phyloP scores from a whole-genome alignment of 2,329 filamentous ascomycete species.

The Endothia cerciana region DNA sequence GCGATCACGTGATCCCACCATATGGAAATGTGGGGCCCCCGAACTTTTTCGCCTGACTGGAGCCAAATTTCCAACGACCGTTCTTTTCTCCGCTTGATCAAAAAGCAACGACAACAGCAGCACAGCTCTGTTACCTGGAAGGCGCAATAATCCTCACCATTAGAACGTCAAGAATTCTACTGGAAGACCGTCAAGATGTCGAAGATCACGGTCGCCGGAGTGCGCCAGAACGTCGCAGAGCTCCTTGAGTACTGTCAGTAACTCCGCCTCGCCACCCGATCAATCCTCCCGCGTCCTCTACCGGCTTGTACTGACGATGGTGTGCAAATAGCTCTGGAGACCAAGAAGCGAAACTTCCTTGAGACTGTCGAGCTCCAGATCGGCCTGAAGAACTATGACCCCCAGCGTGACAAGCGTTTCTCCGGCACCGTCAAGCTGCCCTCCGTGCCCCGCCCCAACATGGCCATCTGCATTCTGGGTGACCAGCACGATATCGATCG shows the following conservation, averaged over 20 bases:
- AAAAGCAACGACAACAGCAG: conserved; percentile 31
- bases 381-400: conserved; percentile 79
- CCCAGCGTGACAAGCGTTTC: conserved; percentile 99
- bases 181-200: conserved; percentile 91
- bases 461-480: conserved; percentile 79
- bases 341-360: conserved; percentile 98
- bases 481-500: conserved; percentile 97
- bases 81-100: conserved; percentile 30
- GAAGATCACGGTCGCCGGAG: conserved; percentile 72
- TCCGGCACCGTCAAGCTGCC: conserved; percentile 97
- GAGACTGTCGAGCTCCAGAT: conserved; percentile 68
- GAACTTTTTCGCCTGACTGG: conserved; percentile 7
- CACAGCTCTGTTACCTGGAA: conserved; percentile 10
- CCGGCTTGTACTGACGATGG: conserved; percentile 4
- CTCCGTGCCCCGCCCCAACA: conserved; percentile 85
- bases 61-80: not conserved
- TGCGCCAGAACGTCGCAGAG: conserved; percentile 91
- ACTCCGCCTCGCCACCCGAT: conserved; percentile 31
- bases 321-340: conserved; percentile 53
- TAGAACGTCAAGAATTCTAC: conserved; percentile 68
- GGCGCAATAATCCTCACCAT: conserved; percentile 67
- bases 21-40: conserved; percentile 1
- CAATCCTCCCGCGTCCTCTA: not conserved
- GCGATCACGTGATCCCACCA: conserved; percentile 9
- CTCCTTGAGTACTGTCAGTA: conserved; percentile 83